Conservation (phyloP, 768 basidiomycete genomes). For the Trametes elegans region DNA sequence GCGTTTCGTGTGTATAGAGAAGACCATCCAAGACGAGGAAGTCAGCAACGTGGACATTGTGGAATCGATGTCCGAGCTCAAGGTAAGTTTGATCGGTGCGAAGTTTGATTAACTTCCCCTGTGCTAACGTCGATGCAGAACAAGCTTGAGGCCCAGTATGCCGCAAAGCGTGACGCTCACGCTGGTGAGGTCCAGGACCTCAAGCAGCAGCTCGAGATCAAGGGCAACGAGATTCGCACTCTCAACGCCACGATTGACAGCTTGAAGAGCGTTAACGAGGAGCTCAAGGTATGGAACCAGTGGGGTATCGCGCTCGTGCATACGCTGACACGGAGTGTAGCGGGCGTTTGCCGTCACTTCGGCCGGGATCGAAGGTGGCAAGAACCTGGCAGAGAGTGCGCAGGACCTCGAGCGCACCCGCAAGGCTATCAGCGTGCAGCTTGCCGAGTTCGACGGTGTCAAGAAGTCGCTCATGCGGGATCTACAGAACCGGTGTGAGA, state of each 20-base stretch:
- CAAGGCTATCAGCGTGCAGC: slow-evolving; percentile 96
- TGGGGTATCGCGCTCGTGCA: slow-evolving; percentile 1
- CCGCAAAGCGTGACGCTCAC: slow-evolving; percentile 88
- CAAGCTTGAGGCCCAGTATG: slow-evolving; percentile 93
- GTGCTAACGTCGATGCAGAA: slow-evolving; percentile 45
- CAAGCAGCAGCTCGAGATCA: slow-evolving; percentile 86
- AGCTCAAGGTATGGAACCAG: slow-evolving; percentile 73
- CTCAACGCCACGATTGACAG: slow-evolving; percentile 87
- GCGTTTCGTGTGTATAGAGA: slow-evolving; percentile 53
- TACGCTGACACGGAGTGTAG: slow-evolving; percentile 40
- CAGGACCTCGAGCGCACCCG: slow-evolving; percentile 96
- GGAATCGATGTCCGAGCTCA: slow-evolving; percentile 87
- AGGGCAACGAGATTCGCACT: slow-evolving; percentile 77
- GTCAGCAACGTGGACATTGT: slow-evolving; percentile 78
- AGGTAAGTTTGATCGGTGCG: slow-evolving; percentile 46
- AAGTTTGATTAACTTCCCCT: slow-evolving; percentile 21
- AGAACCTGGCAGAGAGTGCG: slow-evolving; percentile 94
- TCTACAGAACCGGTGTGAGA: slow-evolving; percentile 98
- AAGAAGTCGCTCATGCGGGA: slow-evolving; percentile 99
- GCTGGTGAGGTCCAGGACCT: slow-evolving; percentile 80
- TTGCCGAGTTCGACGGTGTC: slow-evolving; percentile 97
- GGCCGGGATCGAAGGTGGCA: slow-evolving; percentile 95
- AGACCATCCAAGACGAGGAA: slow-evolving; percentile 88
- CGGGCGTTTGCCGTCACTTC: slow-evolving; percentile 97
- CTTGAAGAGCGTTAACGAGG: slow-evolving; percentile 95